Percentiles rank a stretch among this genome's conserved stretches.
These are phyloP conservation scores for Mollisiaceae sp. DNA, from an alignment of 2,329 filamentous ascomycete genomes.

Conservation along the genomic window DNA sequence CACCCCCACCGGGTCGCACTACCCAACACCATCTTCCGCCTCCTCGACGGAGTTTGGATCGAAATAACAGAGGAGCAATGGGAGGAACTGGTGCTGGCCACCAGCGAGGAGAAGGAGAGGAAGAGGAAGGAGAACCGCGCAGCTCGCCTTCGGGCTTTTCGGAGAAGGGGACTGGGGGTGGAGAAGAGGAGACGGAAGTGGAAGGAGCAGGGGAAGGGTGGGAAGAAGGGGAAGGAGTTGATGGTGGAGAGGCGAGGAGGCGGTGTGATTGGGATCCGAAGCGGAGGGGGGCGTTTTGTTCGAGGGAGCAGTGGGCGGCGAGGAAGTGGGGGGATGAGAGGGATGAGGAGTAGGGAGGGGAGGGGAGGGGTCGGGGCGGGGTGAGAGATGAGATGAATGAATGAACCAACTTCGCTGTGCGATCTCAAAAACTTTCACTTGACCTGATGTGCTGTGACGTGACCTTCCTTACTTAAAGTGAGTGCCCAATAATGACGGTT, in stretches of 20 bases:
- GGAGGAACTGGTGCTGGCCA: not conserved
- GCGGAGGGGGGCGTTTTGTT: not conserved
- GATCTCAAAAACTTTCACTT: too few relatives aligned
- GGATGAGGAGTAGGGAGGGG: not conserved
- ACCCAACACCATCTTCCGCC: not conserved
- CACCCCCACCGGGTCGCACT: not conserved
- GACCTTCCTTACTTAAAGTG: not conserved
- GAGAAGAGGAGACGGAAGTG: not conserved
- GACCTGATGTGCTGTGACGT: too few relatives aligned
- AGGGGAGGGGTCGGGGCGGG: not conserved
- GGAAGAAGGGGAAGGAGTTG: slow-evolving; percentile 2
- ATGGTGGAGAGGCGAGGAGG: not conserved
- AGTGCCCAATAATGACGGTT: too few relatives aligned
- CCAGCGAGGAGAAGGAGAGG: not conserved
- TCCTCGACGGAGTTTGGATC: not conserved
- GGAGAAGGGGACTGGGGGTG: not conserved
- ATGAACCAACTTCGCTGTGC: too few relatives aligned
- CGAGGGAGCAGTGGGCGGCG: not conserved
- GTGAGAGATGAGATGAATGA: too few relatives aligned
- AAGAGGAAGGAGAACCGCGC: slow-evolving; percentile 4
- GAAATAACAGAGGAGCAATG: not conserved
- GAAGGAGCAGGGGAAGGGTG: not conserved
- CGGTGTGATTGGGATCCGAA: too few relatives aligned
- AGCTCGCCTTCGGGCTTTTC: not conserved
- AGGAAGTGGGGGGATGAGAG: too few relatives aligned